Percentiles rank a stretch among this genome's conserved stretches.
Conservation (phyloP, 2,329 filamentous ascomycete genomes). For the Pseudopyricularia cyperi region DNA sequence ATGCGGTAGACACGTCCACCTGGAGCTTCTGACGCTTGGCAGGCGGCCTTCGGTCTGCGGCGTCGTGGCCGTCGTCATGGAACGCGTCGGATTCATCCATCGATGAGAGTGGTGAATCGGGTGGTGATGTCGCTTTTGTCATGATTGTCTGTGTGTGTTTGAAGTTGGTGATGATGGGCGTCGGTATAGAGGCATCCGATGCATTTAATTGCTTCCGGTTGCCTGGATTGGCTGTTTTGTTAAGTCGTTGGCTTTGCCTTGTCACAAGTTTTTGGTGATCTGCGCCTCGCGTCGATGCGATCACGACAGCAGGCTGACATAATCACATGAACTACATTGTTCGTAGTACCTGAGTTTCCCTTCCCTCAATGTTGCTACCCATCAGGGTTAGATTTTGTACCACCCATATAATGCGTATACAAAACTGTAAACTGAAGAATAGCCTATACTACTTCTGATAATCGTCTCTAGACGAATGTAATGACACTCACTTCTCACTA, state of each 20-base stretch:
- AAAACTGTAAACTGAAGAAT: too few relatives aligned
- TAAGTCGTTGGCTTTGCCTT: not conserved
- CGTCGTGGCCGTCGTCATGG: slow-evolving; percentile 29
- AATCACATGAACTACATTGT: not conserved
- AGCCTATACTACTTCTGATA: too few relatives aligned
- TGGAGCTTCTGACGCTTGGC: slow-evolving; percentile 32
- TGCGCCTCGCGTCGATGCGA: not conserved
- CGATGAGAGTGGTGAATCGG: slow-evolving; percentile 35
- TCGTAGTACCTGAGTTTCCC: not conserved
- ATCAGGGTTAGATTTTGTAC: too few relatives aligned
- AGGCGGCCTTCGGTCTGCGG: slow-evolving; percentile 25
- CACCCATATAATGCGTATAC: too few relatives aligned
- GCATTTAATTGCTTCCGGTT: not conserved
- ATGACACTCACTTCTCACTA: too few relatives aligned
- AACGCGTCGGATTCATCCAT: slow-evolving; percentile 31
- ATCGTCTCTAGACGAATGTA: too few relatives aligned
- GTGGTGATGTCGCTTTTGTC: slow-evolving; percentile 9
- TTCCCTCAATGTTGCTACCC: too few relatives aligned
- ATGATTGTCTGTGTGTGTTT: not conserved
- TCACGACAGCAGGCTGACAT: not conserved
- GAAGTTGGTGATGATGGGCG: not conserved
- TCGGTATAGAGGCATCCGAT: not conserved
- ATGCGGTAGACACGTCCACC: slow-evolving; percentile 29
- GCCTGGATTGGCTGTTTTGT: not conserved
- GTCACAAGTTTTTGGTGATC: not conserved